Conservation (phyloP, 768 basidiomycete genomes). For the Tulasnella sp. region DNA sequence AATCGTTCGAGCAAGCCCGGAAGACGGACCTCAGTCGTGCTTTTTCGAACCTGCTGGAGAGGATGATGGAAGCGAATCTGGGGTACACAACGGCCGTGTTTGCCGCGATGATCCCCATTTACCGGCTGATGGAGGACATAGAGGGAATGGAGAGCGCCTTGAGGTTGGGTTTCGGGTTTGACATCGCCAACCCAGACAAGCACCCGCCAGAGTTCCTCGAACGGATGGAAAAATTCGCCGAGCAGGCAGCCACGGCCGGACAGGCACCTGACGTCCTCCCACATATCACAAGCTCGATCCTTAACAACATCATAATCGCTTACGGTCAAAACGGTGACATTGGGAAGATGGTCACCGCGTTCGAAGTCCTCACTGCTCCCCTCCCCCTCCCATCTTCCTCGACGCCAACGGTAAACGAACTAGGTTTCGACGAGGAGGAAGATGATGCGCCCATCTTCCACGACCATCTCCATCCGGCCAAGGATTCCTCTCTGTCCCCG, state of each 20-base stretch:
- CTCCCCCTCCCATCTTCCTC: slow-evolving; percentile 42
- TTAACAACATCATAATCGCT: slow-evolving; percentile 67
- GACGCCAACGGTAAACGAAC: slow-evolving; percentile 38
- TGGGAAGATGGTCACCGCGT: slow-evolving; percentile 62
- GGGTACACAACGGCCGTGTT: slow-evolving; percentile 52
- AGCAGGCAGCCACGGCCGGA: background rate
- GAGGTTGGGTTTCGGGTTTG: slow-evolving; percentile 66
- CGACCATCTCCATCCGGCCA: slow-evolving; percentile 29
- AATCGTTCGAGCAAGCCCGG: slow-evolving; percentile 32
- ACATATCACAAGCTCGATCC: slow-evolving; percentile 53
- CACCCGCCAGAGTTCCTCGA: slow-evolving; percentile 37
- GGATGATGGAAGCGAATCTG: slow-evolving; percentile 46
- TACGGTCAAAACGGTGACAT: slow-evolving; percentile 54
- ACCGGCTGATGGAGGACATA: slow-evolving; percentile 53
- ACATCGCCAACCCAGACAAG: slow-evolving; percentile 65
- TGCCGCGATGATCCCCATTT: slow-evolving; percentile 58
- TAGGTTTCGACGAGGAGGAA: slow-evolving; percentile 55
- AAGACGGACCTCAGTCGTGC: slow-evolving; percentile 41
- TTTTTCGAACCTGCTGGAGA: slow-evolving; percentile 45
- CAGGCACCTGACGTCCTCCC: slow-evolving; percentile 24
- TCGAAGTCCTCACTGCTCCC: slow-evolving; percentile 70
- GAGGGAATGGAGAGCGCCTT: slow-evolving; percentile 52
- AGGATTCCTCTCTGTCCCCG: slow-evolving; percentile 37
- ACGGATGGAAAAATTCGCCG: slow-evolving; percentile 22
- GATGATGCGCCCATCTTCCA: slow-evolving; percentile 43